Base-by-base conservation (phyloP, 345 rosid species). In the Gossypium australe region DNA sequence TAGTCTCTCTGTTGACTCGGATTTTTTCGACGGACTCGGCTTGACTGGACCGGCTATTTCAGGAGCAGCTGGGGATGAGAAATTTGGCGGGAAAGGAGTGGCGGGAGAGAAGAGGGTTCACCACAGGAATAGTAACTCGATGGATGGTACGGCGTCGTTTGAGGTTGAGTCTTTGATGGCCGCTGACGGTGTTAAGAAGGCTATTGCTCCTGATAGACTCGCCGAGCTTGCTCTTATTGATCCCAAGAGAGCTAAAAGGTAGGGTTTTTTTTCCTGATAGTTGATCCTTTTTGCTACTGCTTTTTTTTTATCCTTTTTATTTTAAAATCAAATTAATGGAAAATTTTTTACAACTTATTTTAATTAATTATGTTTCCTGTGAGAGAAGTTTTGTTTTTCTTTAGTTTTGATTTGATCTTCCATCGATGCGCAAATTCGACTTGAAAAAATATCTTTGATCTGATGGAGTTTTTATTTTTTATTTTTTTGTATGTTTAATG, bases 191-290 rank as follows among this genome's bases (percentile, higher is more conserved):
- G 72, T 75, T 17, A 92, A 94, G 91, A 92, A 92, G 83, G 86
- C 94, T 63, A 86, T 89, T 89, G 95, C 84, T 74, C 89, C 90
- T 77, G 97, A 92, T 11, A 89, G 84, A 75, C 86, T 94, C 24
- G 94, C 97, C 34, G 98, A 94, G 78, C 92, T 94, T 48, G 87
- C 98, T 59, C 84, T 90, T 76, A 87, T 94, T 75, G 98, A 94
- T 86, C 98, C 98, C 75, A 94, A 88, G 81, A 84, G 98, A 84
- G 98, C 98, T 75, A 94, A 92, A 86, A 85, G 98, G 98, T 94
- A 5, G 27, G n/a, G 18, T n/a, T 11, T 20, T 20, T 9, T 6
- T 20, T 20, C 6, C 3, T 56, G 58, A 7, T 17, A 34, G 44
- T 61, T 16, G 53, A 8, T 20, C 48, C 22, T 27, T 48, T 20